Evolutionary conservation across 768 basidiomycete species (phyloP), one percentile per base, ranked within the genome.

Genomic region (Clitopilus hobsonii): DNA sequence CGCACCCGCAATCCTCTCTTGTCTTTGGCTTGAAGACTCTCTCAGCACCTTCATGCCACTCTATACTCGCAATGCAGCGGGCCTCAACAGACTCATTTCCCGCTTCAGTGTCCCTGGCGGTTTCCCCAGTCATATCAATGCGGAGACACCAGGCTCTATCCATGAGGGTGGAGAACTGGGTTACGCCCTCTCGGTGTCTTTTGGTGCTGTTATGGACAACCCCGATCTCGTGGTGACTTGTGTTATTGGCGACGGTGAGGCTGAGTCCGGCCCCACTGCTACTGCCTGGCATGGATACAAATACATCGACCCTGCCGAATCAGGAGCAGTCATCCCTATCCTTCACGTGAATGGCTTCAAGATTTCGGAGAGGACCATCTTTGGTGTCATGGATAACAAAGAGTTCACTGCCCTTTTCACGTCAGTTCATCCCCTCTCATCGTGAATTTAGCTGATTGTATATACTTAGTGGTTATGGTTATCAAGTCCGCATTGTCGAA

Each of bases 131-230:
- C 85, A 87, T 55, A 82, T 88, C 60, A 89, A 92, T 56, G 88
- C 92, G 0, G 83, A 91, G 68, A 93, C 91, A 0, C 94, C 93
- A 18, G 94, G 94, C 5, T 78, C 83, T 2, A 95, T 97, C 58
- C 94, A 97, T 61, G 94, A 97, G 71, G 94, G 94, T 53, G 88
- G 87, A 25, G 94, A 95, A 67, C 80, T 95, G 13, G 93, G 94
- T 6, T 96, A 95, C 60, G 91, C 91, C 3, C 82, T 94, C 30
- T 80, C 85, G 38, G 92, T 92, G 7, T 79, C 91, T 0, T 95
- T 91, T 63, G 94, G 94, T 29, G 86, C 89, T 23, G 84, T 91
- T 61, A 93, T 96, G 89, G 94, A 97, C 67, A 87, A 91, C 59
- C 93, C 92, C 6, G 79, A 94, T 64, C 83, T 93, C 16, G 80